Percentiles rank a stretch among this genome's conserved stretches.
phyloP scores from a whole-genome alignment of 441 rosid genomes.

The Metrosideros polymorpha region DNA sequence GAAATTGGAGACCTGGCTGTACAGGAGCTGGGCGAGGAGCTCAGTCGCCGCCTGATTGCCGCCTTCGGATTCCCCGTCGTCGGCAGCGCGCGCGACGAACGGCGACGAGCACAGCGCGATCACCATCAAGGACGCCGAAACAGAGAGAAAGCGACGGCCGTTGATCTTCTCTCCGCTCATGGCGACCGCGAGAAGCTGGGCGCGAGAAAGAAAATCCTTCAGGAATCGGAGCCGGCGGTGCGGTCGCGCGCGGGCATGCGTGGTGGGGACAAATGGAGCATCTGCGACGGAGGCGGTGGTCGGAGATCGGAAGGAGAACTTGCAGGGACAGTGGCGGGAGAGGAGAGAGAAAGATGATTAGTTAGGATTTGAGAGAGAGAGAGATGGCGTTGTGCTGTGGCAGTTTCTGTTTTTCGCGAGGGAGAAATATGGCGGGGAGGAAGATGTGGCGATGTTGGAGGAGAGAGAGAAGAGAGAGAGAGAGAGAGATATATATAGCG shows the following conservation, averaged over 20 bases:
- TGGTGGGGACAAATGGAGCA: neutral
- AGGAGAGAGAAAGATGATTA: neutral
- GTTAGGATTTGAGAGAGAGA: neutral
- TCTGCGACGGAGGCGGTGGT: neutral
- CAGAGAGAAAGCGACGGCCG: conserved; percentile 14
- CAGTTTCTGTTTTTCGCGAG: conserved; percentile 16
- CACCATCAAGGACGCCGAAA: conserved; percentile 8
- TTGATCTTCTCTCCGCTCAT: conserved; percentile 32
- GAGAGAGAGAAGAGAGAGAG: conserved; percentile 17
- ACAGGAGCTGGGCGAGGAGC: conserved; percentile 29
- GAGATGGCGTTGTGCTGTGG: neutral
- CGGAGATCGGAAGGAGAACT: neutral
- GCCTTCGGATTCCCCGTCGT: neutral
- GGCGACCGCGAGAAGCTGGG: neutral
- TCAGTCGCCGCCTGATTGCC: conserved; percentile 25
- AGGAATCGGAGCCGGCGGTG: neutral
- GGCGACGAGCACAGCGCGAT: neutral
- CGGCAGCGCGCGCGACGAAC: conserved; percentile 21
- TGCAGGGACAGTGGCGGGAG: neutral
- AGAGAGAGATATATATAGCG: neutral
- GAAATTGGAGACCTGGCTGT: conserved; percentile 41
- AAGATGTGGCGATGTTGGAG: conserved; percentile 27
- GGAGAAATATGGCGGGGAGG: conserved; percentile 65
- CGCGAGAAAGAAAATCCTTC: neutral
- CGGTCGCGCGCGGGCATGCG: neutral